Conservation (phyloP, 2,329 filamentous ascomycete genomes). For the Chalaropsis ovoidea region DNA sequence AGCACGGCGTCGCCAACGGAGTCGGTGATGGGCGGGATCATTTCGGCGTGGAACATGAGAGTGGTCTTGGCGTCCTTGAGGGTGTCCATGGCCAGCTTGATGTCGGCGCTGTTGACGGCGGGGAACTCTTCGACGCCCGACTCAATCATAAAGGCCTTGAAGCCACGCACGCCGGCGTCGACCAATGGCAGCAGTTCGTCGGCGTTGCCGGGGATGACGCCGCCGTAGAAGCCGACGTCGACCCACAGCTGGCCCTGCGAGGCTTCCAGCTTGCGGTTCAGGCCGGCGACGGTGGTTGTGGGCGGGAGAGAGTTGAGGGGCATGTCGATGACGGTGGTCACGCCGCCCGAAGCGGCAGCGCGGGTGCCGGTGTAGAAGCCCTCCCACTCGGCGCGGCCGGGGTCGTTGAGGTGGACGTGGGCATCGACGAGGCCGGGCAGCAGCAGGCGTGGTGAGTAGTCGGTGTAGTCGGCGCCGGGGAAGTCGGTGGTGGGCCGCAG, state of each 20-base stretch:
- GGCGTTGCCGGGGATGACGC: constrained; percentile 82
- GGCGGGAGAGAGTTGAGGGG: constrained; percentile 93
- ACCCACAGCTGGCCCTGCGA: constrained; percentile 89
- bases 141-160: constrained; percentile 96
- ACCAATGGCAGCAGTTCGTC: constrained; percentile 70
- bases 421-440: constrained; percentile 90
- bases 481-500: constrained; percentile 69
- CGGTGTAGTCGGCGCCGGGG: constrained; percentile 61
- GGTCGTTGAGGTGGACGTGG: constrained; percentile 95
- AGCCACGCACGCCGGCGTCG: constrained; percentile 76
- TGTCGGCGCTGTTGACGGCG: constrained; percentile 69
- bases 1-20: constrained; percentile 72
- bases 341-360: constrained; percentile 87
- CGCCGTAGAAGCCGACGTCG: constrained; percentile 96
- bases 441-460: constrained; percentile 76
- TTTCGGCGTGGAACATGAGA: constrained; percentile 98
- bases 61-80: constrained; percentile 75
- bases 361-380: constrained; percentile 92
- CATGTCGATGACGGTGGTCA: constrained; percentile 97
- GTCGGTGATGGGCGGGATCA: constrained; percentile 77
- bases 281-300: constrained; percentile 74
- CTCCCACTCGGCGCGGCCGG: constrained; percentile 95
- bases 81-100: constrained; percentile 67
- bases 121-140: constrained; percentile 96
- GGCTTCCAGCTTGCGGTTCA: constrained; percentile 77